Conservation (phyloP, 768 basidiomycete genomes). For the Auricularia sp. region DNA sequence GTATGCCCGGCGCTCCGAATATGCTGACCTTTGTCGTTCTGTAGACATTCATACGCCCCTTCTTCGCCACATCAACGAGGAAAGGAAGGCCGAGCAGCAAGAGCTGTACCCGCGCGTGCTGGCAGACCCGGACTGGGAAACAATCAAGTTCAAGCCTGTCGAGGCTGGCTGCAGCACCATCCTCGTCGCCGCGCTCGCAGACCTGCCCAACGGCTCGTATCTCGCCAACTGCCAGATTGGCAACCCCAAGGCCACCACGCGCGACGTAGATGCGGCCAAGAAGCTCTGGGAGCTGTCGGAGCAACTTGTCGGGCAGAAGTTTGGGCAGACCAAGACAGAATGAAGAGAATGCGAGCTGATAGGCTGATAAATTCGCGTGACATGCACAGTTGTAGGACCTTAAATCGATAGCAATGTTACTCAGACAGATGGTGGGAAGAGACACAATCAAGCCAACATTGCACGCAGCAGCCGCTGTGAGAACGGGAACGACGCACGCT, state of each 20-base stretch:
- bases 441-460: no score
- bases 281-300: slow-evolving; percentile 24
- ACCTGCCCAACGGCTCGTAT: slow-evolving; percentile 15
- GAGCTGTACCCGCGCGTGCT: neutral
- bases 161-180: slow-evolving; percentile 10
- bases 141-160: neutral
- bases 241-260: slow-evolving; percentile 15
- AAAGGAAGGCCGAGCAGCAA: neutral
- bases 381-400: no score
- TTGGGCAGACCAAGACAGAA: neutral
- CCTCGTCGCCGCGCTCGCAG: slow-evolving; percentile 24
- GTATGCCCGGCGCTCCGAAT: neutral
- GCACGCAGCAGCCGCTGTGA: no score
- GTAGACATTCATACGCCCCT: neutral
- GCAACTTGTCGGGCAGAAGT: slow-evolving; percentile 12
- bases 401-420: no score
- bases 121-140: neutral
- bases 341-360: no score
- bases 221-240: slow-evolving; percentile 19
- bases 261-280: slow-evolving; percentile 17
- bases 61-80: neutral
- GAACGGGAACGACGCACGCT: no score
- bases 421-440: no score
- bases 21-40: neutral
- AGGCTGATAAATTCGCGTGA: no score